Base-by-base conservation (phyloP, 352 stramenopile species). In the Phytophthora pini region DNA sequence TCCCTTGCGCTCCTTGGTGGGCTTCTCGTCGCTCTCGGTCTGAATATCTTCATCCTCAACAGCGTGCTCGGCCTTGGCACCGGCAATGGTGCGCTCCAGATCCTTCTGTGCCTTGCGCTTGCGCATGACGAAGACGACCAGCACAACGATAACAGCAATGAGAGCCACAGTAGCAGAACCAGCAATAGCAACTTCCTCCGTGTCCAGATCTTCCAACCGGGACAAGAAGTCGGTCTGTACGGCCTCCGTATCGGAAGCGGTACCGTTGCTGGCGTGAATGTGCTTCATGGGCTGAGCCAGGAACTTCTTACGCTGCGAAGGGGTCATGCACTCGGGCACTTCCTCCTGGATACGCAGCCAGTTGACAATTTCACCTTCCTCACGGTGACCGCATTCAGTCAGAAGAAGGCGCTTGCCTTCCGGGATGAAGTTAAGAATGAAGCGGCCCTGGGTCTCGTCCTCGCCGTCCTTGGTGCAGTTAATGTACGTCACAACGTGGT, bases 401-500 rank as follows among this genome's bases (percentile, higher is more conserved):
- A 95, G 68, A 62, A 92, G 65, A 43, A 94, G 49, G 20, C 84
- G 79, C 72, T 92, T 90, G 59, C 84, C 84, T 45, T 93, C 85
- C 20, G 84, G 82, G 38, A 92, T 87, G 29, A 95, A 91, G 79
- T 95, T 93, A 4, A 95, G 61, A n/a, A 95, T 75, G 56, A 93
- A 95, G 41, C 77, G 77, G 24, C 85, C 84, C 41, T 88, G 77
- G 5, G 86, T 94, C 75, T 92, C 75, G 54, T 95, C 84, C 12
- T 88, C 58, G 17, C 70, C 68, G 49, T 88, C 63, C 77, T 92
- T 90, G 22, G 83, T 93, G 29, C 87, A 95, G 75, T 93, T 93
- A 44, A 95, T 91, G 67, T 92, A 90, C 4, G 86, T 79, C 43
- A 94, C 85, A 17, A 94, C 85, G 78, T 95, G 85, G 82, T 93